Base-by-base conservation (phyloP, 2,329 filamentous ascomycete species). In the Raffaelea albimanens region DNA sequence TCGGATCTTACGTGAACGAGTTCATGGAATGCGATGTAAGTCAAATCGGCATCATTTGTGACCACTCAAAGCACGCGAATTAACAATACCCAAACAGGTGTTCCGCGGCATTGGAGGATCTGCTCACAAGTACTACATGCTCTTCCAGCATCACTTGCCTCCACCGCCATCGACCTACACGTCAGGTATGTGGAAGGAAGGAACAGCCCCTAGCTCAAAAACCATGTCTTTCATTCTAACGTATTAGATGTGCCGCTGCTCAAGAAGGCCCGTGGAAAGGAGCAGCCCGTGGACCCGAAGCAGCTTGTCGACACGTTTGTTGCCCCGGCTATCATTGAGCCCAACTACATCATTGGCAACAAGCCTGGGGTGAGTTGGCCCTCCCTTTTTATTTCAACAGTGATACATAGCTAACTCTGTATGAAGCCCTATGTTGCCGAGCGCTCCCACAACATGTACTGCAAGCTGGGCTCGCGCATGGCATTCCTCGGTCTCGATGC, bases 81-180 rank as follows among this genome's bases (percentile, higher is more conserved):
- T 16, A 19, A 18, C 3, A n/a, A 5, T 19, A 3, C 10, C 40
- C 43, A 4, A 34, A 33, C 44, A 87, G 42, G 88, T 98, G 5
- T 97, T 98, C 65, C 84, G 85, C 40, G 93, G 93, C 19, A 80
- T 98, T 48, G 93, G 93, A 5, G 88, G 87, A 29, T 82, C 90
- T 47, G 93, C 93, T 1, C 94, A 93, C 72, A 98, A 98, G 66
- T 97, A 97, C 66, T 98, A 98, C 63, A 79, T 97, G 76, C 77
- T 98, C 10, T 98, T 98, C 66, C 93, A 98, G 67, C 93, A 98
- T 57, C 91, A 96, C 59, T 69, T 94, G 44, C 79, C 90, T 13
- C 91, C 91, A 1, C 89, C 91, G 0, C 71, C 76, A 52, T 90
- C 86, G 25, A 95, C 90, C 1, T 96, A 83, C 62, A 95, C 88